Base-by-base conservation (phyloP, 2,329 filamentous ascomycete genomes). In the Didymella lethalis region DNA sequence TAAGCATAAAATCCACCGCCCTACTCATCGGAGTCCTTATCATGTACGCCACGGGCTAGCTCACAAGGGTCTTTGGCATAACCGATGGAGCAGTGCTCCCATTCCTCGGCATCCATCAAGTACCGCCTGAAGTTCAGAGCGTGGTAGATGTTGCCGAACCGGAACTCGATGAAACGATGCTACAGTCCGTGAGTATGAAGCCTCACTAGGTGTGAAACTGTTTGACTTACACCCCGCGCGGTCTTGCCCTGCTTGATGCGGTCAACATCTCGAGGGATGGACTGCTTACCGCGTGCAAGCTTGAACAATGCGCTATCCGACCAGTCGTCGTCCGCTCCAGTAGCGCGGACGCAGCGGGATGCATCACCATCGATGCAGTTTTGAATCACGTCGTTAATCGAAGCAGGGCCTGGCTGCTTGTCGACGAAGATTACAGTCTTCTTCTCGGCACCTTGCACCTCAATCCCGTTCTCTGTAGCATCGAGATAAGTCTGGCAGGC, bases 121-220 rank as follows among this genome's bases (percentile, higher is more conserved):
- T 70, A 57, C 2, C 72, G 69, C 54, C 77, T 79, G 74, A 84
- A 84, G 20, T 71, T 72, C 16, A 81, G 75, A 0, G 82, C 81
- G 52, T 83, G 71, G 25, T 75, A 72, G 56, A 84, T 80, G 60
- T 75, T 80, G 43, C 73, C 76, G 67, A 84, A 84, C 8, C 81
- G 80, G 64, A 83, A 83, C 29, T 77, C 72, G n/a, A 82, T 76
- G 31, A 73, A 78, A 40, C 77, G 75, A 31, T 74, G 71, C 80
- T 83, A 54, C 25, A 20, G 14, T 26, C 2, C 31, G 23, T 70
- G 54, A 70, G 67, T 11, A 28, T 14, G 12, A 7, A 4, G 10
- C 14, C 12, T 7, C 20, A 12, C 7, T 31, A 28, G 20, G 32
- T 23, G 2, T 7, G 34, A 28, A 7, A 32, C 3, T 16, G 12